Evolutionary conservation across 768 basidiomycete species (phyloP).

Genomic region (Xanthoconium purpureum): DNA sequence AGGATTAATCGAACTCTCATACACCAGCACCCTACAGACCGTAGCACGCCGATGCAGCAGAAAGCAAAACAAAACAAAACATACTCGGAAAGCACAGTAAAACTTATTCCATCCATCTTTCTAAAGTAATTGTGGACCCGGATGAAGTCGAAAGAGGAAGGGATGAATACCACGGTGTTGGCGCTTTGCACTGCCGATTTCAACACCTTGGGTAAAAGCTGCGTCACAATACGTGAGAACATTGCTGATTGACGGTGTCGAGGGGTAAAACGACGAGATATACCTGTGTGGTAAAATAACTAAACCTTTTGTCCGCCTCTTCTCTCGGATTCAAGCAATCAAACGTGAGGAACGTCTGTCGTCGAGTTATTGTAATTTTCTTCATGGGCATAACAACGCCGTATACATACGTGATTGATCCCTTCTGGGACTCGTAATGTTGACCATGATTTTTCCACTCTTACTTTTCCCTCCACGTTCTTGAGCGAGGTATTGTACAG

Average conservation of each 20-base stretch:
- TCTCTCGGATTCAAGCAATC: slow-evolving; percentile 67
- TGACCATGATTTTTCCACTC: slow-evolving; percentile 63
- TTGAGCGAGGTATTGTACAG: slow-evolving; percentile 72
- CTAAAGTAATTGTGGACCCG: slow-evolving; percentile 84
- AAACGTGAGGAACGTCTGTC: slow-evolving; percentile 70
- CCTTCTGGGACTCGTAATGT: slow-evolving; percentile 81
- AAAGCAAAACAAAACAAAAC: slow-evolving; percentile 15
- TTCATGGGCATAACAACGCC: not conserved
- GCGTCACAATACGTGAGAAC: not conserved
- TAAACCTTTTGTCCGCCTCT: slow-evolving; percentile 85
- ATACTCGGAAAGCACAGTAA: slow-evolving; percentile 88
- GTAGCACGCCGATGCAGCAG: not conserved
- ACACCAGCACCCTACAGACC: not conserved
- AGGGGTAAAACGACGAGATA: slow-evolving; percentile 3
- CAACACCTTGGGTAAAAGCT: slow-evolving; percentile 78
- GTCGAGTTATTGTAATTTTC: not conserved
- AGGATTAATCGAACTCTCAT: not conserved
- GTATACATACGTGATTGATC: slow-evolving; percentile 64
- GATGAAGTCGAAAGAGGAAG: slow-evolving; percentile 96
- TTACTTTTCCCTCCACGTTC: slow-evolving; percentile 83
- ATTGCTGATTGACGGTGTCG: not conserved
- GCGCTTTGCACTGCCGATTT: slow-evolving; percentile 93
- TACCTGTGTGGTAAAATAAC: slow-evolving; percentile 84
- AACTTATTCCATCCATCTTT: slow-evolving; percentile 66
- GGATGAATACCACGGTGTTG: slow-evolving; percentile 86